A percentile compares a stretch with the other conserved stretches of the same genome.
Conservation (phyloP, 106 monocot species). For the Dendrobium huoshanense region DNA sequence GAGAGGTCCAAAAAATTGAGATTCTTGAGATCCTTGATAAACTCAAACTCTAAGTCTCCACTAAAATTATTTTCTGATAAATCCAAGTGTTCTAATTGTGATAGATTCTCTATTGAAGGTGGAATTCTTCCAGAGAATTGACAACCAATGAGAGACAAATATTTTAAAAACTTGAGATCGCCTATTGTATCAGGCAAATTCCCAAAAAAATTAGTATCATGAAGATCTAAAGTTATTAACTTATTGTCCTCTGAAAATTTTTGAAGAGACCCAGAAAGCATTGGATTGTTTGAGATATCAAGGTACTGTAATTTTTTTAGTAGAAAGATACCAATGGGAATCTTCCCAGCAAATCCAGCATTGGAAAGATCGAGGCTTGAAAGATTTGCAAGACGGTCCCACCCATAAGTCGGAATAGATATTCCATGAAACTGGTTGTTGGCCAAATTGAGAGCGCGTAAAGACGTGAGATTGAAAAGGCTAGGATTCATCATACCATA, state of each 20-base stretch:
- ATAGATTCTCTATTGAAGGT: slow-evolving; percentile 25
- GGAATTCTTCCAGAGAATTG: slow-evolving; percentile 45
- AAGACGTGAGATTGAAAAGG: slow-evolving; percentile 10
- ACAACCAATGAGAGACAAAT: slow-evolving; percentile 16
- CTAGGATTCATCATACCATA: slow-evolving; percentile 9
- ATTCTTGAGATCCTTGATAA: slow-evolving; percentile 26
- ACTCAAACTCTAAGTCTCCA: slow-evolving; percentile 32
- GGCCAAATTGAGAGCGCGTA: slow-evolving; percentile 26
- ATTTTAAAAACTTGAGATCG: slow-evolving; percentile 18
- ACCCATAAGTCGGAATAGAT: neutral
- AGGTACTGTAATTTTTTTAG: slow-evolving; percentile 27
- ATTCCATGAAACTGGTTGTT: slow-evolving; percentile 8
- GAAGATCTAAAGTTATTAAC: slow-evolving; percentile 24
- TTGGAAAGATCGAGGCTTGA: slow-evolving; percentile 39
- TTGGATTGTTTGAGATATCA: slow-evolving; percentile 39
- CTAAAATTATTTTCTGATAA: slow-evolving; percentile 54
- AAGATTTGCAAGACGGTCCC: slow-evolving; percentile 1
- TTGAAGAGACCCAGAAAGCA: slow-evolving; percentile 31
- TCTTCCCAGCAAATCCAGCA: slow-evolving; percentile 25
- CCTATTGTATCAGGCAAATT: slow-evolving; percentile 18
- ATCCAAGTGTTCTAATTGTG: slow-evolving; percentile 29
- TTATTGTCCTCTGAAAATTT: slow-evolving; percentile 10
- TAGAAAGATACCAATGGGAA: slow-evolving; percentile 20
- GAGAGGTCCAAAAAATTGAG: slow-evolving; percentile 46
- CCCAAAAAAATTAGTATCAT: slow-evolving; percentile 31